These are phyloP conservation scores for Acanthamoeba triangularis DNA, from an alignment of 208 protist genomes.

Conservation along the genomic window DNA sequence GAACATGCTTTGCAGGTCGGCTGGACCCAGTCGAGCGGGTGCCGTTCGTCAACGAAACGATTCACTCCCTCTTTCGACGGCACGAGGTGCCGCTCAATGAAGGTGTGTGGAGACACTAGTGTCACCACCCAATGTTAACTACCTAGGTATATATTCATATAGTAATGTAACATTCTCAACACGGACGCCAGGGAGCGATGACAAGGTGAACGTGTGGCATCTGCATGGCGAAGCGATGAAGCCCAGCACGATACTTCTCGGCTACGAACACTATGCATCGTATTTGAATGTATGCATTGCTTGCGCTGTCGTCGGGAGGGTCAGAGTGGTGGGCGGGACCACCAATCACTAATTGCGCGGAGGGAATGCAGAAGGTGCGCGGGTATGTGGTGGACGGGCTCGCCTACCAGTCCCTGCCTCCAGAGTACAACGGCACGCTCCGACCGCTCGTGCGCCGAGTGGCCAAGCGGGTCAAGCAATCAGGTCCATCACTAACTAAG, in stretches of 20 bases:
- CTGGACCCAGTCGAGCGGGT: background rate
- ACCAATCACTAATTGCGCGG: no score
- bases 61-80: background rate
- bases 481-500: background rate
- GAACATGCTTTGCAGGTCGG: background rate
- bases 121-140: no score
- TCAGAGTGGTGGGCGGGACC: no score
- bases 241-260: background rate
- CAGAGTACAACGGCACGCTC: background rate
- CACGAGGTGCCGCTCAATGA: background rate
- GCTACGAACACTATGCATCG: background rate
- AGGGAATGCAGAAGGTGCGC: background rate
- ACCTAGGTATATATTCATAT: no score
- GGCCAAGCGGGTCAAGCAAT: background rate
- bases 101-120: no score
- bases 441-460: background rate
- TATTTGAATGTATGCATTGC: background rate
- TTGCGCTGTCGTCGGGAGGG: background rate
- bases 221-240: conserved; percentile 2
- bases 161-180: background rate
- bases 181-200: background rate
- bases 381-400: background rate
- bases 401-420: background rate
- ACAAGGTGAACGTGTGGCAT: background rate
- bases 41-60: background rate